Conservation (phyloP, 768 basidiomycete genomes). For the Phanerochaete sordida region DNA sequence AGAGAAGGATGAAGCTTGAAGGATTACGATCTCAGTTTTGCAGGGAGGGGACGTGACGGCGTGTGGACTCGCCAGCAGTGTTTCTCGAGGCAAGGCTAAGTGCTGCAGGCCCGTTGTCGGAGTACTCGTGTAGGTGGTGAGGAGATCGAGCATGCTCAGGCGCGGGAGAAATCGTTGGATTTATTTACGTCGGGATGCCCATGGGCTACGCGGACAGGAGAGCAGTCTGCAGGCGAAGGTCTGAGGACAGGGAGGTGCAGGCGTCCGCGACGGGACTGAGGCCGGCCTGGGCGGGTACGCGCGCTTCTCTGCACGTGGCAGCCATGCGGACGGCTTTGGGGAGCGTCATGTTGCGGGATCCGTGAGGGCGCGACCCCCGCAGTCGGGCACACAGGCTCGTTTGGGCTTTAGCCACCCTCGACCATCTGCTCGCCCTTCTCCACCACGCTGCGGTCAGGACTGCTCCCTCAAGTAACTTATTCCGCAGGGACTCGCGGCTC, state of each 20-base stretch:
- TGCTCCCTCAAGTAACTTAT: slow-evolving; percentile 10
- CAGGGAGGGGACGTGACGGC: neutral
- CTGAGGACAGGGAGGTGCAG: neutral
- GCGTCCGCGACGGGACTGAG: too few relatives aligned
- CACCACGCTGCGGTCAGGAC: slow-evolving; percentile 11
- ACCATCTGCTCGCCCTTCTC: neutral
- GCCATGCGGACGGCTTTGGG: neutral
- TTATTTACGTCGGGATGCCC: neutral
- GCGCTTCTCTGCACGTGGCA: neutral
- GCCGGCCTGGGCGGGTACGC: neutral
- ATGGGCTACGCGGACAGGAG: neutral
- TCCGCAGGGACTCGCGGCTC: neutral
- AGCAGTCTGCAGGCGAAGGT: neutral
- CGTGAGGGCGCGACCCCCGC: slow-evolving; percentile 2
- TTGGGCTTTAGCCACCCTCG: neutral
- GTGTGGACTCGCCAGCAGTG: slow-evolving; percentile 53
- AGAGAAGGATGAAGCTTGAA: slow-evolving; percentile 68
- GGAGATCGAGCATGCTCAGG: slow-evolving; percentile 44
- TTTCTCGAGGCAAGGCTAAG: slow-evolving; percentile 50
- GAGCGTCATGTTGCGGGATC: slow-evolving; percentile 5
- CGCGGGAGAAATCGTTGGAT: neutral
- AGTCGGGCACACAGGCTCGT: neutral
- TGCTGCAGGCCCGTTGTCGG: slow-evolving; percentile 54
- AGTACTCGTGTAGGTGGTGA: slow-evolving; percentile 43
- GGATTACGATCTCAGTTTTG: neutral